These are phyloP conservation scores for Musa itinerans DNA, from an alignment of 176 grass and related monocot genomes.

Conservation along the genomic window DNA sequence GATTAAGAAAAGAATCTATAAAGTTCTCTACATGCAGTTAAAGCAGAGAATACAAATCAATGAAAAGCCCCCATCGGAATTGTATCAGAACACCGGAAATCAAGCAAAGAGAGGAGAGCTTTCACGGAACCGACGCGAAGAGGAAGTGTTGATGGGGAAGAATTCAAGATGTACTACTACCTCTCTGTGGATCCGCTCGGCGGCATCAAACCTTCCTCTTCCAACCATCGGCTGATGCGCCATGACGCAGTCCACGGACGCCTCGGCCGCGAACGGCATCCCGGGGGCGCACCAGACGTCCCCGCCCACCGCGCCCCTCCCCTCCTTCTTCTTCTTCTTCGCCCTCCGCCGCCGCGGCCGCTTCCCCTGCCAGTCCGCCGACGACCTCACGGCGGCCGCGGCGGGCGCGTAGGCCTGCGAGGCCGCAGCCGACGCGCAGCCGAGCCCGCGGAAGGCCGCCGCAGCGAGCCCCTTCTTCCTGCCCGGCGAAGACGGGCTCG, in stretches of 20 bases:
- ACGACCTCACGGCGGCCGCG: conserved; percentile 32
- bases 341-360: conserved; percentile 20
- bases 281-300: conserved; percentile 87
- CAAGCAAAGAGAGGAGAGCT: not conserved
- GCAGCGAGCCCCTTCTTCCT: conserved; percentile 28
- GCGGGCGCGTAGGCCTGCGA: conserved; percentile 29
- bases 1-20: no score
- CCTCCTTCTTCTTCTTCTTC: conserved; percentile 34
- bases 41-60: no score
- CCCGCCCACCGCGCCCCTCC: conserved; percentile 25
- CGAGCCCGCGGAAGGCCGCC: conserved; percentile 56
- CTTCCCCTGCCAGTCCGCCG: conserved; percentile 70
- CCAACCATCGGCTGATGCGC: conserved; percentile 34
- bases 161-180: conserved; percentile 20
- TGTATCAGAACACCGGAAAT: not conserved
- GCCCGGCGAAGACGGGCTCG: not conserved
- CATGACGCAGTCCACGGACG: conserved; percentile 87
- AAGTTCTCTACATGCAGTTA: no score
- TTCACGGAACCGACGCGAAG: not conserved
- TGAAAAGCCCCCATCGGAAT: not conserved
- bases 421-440: conserved; percentile 49
- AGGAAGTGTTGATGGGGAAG: not conserved
- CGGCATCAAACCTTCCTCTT: conserved; percentile 23
- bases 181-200: conserved; percentile 50
- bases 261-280: conserved; percentile 67